Percentiles rank a stretch among this genome's conserved stretches.
Evolutionary conservation across 139 green algal genomes (phyloP).

Genomic region (Closterium sp.): DNA sequence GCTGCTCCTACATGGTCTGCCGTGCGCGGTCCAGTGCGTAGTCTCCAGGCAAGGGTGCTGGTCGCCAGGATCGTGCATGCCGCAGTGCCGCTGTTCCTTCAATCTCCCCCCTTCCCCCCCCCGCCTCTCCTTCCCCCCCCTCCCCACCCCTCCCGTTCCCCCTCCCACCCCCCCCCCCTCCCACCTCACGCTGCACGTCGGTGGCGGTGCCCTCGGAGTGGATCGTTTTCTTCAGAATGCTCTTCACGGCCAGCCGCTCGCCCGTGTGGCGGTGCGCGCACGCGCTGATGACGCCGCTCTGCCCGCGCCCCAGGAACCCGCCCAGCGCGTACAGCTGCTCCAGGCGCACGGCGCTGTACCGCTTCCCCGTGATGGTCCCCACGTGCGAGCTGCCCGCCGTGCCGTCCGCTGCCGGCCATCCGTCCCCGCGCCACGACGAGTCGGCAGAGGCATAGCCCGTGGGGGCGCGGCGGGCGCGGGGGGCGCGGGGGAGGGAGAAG

Average conservation of each 20-base stretch:
- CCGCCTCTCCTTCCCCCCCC: too few species aligned
- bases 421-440: background rate
- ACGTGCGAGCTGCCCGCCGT: background rate
- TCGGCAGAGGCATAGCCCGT: background rate
- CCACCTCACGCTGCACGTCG: background rate
- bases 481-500: background rate
- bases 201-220: background rate
- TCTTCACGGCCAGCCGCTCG: background rate
- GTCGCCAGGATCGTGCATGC: too few species aligned
- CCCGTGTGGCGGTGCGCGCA: background rate
- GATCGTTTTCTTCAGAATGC: background rate
- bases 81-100: too few species aligned
- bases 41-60: too few species aligned
- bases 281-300: background rate
- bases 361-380: constrained; percentile 11
- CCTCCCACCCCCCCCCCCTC: too few species aligned
- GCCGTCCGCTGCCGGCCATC: background rate
- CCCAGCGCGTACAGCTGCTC: constrained; percentile 2
- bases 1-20: too few species aligned
- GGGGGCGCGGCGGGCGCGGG: too few species aligned
- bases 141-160: background rate
- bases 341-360: background rate
- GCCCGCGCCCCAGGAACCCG: background rate
- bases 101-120: too few species aligned
- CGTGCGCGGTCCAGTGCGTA: too few species aligned